Conservation (phyloP, 768 basidiomycete species). For the Podaxis sp. region DNA sequence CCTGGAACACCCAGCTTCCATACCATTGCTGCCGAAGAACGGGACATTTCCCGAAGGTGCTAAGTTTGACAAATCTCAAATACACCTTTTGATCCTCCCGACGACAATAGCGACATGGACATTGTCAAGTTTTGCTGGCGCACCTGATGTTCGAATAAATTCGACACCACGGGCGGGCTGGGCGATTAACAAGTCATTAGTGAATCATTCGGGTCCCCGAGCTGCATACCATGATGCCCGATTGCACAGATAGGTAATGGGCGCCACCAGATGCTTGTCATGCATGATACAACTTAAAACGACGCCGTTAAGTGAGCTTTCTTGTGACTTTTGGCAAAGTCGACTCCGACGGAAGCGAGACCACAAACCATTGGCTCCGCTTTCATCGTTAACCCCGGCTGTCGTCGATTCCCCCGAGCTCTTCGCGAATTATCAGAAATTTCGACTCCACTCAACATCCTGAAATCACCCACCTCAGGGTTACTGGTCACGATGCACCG, state of each 20-base stretch:
- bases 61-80: no score
- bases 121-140: neutral
- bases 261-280: no score
- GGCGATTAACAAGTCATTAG: neutral
- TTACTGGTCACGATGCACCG: neutral
- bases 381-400: no score
- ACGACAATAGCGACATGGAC: no score
- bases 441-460: neutral
- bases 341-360: no score
- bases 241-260: neutral
- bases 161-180: neutral
- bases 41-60: no score
- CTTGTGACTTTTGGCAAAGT: no score
- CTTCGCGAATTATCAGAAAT: neutral
- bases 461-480: neutral
- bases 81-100: no score
- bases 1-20: no score
- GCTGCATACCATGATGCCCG: neutral
- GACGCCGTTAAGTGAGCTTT: no score
- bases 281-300: no score
- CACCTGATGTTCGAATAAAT: neutral
- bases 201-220: neutral
- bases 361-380: neutral
- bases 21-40: no score
- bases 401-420: neutral